These are phyloP conservation scores for Nemania diffusa DNA, from an alignment of 2,329 filamentous ascomycete species.

Conservation along the genomic window DNA sequence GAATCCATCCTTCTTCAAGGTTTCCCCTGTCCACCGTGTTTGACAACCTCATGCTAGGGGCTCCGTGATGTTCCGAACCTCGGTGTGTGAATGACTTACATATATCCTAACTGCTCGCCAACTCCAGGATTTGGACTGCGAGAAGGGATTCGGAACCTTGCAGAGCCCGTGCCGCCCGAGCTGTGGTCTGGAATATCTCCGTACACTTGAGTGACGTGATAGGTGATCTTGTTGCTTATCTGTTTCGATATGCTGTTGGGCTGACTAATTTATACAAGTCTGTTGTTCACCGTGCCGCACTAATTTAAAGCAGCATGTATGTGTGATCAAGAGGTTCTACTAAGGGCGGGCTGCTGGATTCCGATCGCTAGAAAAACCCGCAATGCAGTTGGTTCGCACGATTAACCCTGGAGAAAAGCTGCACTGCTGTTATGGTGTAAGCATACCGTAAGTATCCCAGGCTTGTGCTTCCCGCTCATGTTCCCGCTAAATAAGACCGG, in stretches of 20 bases:
- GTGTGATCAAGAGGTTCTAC: background rate
- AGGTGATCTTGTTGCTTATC: slow-evolving; percentile 19
- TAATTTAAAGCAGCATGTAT: background rate
- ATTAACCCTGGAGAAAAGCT: background rate
- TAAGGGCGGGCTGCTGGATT: background rate
- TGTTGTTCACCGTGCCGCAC: slow-evolving; percentile 1
- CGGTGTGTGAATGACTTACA: slow-evolving; percentile 1
- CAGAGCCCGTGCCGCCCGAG: background rate
- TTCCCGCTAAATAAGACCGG: slow-evolving; percentile 11
- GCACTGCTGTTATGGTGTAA: slow-evolving; percentile 5
- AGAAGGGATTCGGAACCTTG: slow-evolving; percentile 22
- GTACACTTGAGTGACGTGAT: background rate
- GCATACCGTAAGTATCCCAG: slow-evolving; percentile 1
- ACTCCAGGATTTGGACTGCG: slow-evolving; percentile 13
- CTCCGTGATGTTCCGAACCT: slow-evolving; percentile 22
- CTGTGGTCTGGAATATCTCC: slow-evolving; percentile 2
- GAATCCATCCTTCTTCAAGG: background rate
- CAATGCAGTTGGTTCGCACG: slow-evolving; percentile 1
- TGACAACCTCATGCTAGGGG: slow-evolving; percentile 8
- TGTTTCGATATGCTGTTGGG: slow-evolving; percentile 7
- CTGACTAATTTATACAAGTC: slow-evolving; percentile 1
- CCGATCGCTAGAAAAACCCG: slow-evolving; percentile 3
- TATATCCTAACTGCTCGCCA: background rate
- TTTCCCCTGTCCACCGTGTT: background rate
- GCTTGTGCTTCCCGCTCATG: slow-evolving; percentile 5